Evolutionary conservation across 2,329 filamentous ascomycete species (phyloP), one percentile per base, ranked within the genome.

Genomic region (Phialemonium atrogriseum): DNA sequence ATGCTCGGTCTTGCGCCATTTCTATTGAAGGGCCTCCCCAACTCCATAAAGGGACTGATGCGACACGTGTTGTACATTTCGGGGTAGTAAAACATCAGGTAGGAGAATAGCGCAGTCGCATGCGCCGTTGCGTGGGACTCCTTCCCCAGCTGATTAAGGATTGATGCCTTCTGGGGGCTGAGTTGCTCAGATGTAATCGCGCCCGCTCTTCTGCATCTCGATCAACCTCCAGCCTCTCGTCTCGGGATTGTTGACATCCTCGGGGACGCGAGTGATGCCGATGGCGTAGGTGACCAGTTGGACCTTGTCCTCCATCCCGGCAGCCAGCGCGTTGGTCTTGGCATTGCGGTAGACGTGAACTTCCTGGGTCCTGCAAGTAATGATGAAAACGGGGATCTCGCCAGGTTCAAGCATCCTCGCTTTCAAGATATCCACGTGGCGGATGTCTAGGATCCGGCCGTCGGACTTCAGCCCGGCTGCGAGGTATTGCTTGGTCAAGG

Each of bases 241-340:
- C 65, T 98, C 91, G 2, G 87, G 84, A 58, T 98, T 96, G 67
- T 80, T 89, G 45, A 96, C 89, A 47, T 98, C 91, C 54, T 98
- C 91, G 3, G 91, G 80, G 38, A 94, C 78, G 43, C 91, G 73
- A 4, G 91, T 98, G 38, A 98, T 83, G 48, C 91, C 91, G 46
- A 98, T 96, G 41, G 89, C 91, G 52, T 98, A 98, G 3, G 91
- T 96, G 45, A 98, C 91, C 46, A 94, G 79, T 62, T 98, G 91
- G 15, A 98, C 91, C 64, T 88, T 93, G 62, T 98, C 91, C 60
- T 98, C 91, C 87, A 95, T 96, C 25, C 91, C 91, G 10, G 89
- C 89, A 4, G 89, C 88, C 28, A 98, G 74, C 58, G 95, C 71
- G 42, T 80, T 80, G 1, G 81, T 81, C 70, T 98, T 96, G 36